phyloP scores from a whole-genome alignment of 2,329 filamentous ascomycete genomes.

The Penicillium psychrosexuale region DNA sequence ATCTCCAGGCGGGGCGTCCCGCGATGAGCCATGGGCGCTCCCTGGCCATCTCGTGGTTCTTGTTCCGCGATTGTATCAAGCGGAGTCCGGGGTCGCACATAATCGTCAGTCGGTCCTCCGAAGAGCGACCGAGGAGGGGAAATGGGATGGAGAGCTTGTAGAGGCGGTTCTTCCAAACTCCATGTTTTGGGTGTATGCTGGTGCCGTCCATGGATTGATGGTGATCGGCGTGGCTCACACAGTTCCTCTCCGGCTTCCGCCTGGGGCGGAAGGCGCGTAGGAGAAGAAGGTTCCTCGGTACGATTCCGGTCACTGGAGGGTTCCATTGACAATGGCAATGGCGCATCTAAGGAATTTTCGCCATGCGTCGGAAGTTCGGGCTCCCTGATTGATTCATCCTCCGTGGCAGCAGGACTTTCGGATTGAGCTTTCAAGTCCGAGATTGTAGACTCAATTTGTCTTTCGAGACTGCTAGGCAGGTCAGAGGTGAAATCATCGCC shows the following conservation, averaged over 20 bases:
- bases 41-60: conserved; percentile 39
- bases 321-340: conserved; percentile 12
- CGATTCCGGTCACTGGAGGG: conserved; percentile 5
- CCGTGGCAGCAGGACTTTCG: neutral
- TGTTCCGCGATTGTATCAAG: conserved; percentile 55
- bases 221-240: conserved; percentile 32
- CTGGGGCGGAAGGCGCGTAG: conserved; percentile 17
- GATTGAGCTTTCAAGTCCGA: conserved; percentile 6
- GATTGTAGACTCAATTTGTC: conserved; percentile 7
- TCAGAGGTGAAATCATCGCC: conserved; percentile 38
- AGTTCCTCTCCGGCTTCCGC: conserved; percentile 18
- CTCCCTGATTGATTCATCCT: conserved; percentile 8
- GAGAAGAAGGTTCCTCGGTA: conserved; percentile 5
- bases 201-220: conserved; percentile 39
- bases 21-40: conserved; percentile 36
- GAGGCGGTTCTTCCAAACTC: conserved; percentile 28
- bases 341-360: conserved; percentile 29
- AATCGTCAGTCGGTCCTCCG: conserved; percentile 31
- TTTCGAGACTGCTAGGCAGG: conserved; percentile 6
- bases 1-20: conserved; percentile 38
- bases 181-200: conserved; percentile 27
- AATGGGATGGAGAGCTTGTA: conserved; percentile 13
- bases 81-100: conserved; percentile 40
- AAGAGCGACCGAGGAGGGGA: conserved; percentile 36
- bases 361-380: conserved; percentile 8